phyloP scores from a whole-genome alignment of 495 filamentous ascomycete genomes.

The Aspergillus saccharolyticus region DNA sequence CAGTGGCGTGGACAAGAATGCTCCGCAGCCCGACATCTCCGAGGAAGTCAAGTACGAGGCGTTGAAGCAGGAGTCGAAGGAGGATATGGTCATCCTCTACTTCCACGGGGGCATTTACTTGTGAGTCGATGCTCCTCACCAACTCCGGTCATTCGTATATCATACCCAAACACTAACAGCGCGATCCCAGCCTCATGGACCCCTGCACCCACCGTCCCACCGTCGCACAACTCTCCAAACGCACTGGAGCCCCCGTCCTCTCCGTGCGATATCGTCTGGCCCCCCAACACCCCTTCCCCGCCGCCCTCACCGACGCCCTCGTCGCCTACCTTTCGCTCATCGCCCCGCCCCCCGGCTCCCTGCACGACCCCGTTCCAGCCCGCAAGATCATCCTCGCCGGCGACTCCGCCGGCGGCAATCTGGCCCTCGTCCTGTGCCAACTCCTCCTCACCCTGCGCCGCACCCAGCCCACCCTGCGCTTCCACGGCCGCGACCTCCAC shows the following conservation, averaged over 20 bases:
- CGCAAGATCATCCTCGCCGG: conserved; percentile 73
- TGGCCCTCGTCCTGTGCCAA: conserved; percentile 67
- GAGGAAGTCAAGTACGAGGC: conserved; percentile 68
- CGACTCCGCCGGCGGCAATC: conserved; percentile 85
- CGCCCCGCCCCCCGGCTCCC: conserved; percentile 67
- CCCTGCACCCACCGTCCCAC: conserved; percentile 59
- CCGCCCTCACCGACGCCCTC: conserved; percentile 78
- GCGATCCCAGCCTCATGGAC: conserved; percentile 57
- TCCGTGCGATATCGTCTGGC: conserved; percentile 84
- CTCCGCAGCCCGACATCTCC: conserved; percentile 51
- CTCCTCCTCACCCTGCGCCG: conserved; percentile 67
- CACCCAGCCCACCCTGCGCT: conserved; percentile 47
- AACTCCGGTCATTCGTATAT: neutral
- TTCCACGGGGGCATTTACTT: conserved; percentile 89
- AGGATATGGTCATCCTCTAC: conserved; percentile 69
- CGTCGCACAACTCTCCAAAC: conserved; percentile 42
- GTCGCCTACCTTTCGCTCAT: conserved; percentile 78
- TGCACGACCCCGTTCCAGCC: conserved; percentile 64
- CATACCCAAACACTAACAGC: neutral
- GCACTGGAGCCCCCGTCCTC: conserved; percentile 58
- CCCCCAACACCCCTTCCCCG: conserved; percentile 78
- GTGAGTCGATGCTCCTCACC: conserved; percentile 25
- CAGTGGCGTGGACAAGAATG: conserved; percentile 49
- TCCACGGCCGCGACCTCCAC: conserved; percentile 59
- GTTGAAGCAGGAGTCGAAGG: conserved; percentile 64